Base-by-base conservation (phyloP, 2,329 filamentous ascomycete species). In the Metarhizium album region DNA sequence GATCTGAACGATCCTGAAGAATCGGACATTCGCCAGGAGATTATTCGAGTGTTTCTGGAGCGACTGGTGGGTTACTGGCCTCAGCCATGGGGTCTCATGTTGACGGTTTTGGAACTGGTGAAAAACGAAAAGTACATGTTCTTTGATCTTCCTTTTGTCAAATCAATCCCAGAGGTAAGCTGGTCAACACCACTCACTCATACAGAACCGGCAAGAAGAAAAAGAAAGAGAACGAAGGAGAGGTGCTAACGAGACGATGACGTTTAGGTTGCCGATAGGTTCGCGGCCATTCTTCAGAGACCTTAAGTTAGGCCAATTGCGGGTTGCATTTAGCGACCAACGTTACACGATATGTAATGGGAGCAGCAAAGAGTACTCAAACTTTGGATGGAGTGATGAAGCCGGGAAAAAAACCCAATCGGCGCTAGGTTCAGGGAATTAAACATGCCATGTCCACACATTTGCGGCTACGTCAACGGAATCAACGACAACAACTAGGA, bases 31-130 rank as follows among this genome's bases (percentile, higher is more conserved):
- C 87, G 91, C 35, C 86, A 97, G 70, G 88, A 94, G 65, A 91
- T 98, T 52, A 88, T 89, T 48, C 82, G 91, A 45, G 83, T 96
- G 23, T 73, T 98, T 45, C 75, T 96, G 37, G 93, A 98, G 74
- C 82, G 93, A 46, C 74, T 96, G 45, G 80, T 94, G 53, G 86
- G 89, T 22, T 89, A 88, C 66, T 89, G 90, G 71, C 91, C 91
- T 48, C 91, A 97, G 65, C 91, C 94, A 18, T 97, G 91, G 91
- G 94, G 94, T 13, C 73, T 98, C 42, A 84, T 96, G 64, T 84
- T 90, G 55, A 91, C 90, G 35, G 78, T 95, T 54, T 73, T 93
- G 55, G 93, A 97, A 71, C 78, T 98, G 52, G 76, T 95, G 58
- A 94, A 95, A 74, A 96, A 95, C 65, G 84, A 87, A 49, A 87